Percentiles rank a stretch among this genome's conserved stretches.
Evolutionary conservation across 805 yeast genomes (phyloP).

Genomic region (Candida stauntonica): DNA sequence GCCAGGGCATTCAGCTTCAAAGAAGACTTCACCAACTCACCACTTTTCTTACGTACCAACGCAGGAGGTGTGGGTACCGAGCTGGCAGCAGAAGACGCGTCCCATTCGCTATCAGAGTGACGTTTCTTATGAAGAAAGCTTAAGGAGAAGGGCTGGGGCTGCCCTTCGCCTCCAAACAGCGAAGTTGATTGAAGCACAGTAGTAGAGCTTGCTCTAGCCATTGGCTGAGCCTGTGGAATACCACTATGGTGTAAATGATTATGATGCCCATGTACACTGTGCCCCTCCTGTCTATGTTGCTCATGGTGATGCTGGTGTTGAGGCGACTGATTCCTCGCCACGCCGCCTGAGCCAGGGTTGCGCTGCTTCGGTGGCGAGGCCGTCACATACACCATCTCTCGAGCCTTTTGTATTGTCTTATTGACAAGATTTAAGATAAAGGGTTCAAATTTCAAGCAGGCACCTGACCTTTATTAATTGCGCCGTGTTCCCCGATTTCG

Average conservation of each 20-base stretch:
- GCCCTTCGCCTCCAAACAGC: not conserved
- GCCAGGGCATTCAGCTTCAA: slow-evolving; percentile 43
- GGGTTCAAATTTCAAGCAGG: not conserved
- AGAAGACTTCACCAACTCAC: slow-evolving; percentile 79
- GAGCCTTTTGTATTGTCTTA: not conserved
- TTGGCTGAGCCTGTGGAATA: not conserved
- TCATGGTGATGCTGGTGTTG: not conserved
- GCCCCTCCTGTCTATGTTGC: not conserved
- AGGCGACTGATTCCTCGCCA: not conserved
- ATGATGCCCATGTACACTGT: too few species aligned
- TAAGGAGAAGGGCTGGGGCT: slow-evolving; percentile 15
- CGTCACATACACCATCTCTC: slow-evolving; percentile 14
- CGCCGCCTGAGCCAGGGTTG: not conserved
- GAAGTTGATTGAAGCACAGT: slow-evolving; percentile 9
- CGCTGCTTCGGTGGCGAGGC: slow-evolving; percentile 10
- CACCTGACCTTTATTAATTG: too few species aligned
- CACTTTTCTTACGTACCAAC: slow-evolving; percentile 76
- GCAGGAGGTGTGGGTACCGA: slow-evolving; percentile 3
- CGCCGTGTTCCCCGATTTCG: too few species aligned
- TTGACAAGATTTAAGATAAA: not conserved
- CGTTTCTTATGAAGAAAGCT: slow-evolving; percentile 23
- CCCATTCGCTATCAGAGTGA: slow-evolving; percentile 13
- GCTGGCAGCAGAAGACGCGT: slow-evolving; percentile 1
- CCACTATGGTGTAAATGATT: too few species aligned
- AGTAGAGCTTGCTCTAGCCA: not conserved